Evolutionary conservation across 1,284 basidiomycete species (phyloP), one percentile per base, ranked within the genome.

Genomic region (Mycosarcoma mackinlayi): DNA sequence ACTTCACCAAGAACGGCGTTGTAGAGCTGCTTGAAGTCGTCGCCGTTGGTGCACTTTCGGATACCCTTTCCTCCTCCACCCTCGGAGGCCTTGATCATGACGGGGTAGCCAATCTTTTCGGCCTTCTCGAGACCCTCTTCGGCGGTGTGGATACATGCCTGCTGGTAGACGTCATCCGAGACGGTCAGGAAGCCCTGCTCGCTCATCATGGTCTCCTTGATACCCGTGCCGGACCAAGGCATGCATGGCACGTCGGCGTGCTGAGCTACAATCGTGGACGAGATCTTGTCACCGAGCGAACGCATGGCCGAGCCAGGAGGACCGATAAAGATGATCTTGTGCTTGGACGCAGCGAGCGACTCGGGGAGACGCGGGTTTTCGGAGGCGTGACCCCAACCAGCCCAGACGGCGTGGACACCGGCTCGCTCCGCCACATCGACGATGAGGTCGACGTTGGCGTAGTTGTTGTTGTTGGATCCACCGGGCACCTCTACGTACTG

Each of bases 11-110:
- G 89, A 9, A 98, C 96, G 6, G 96, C 96, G 78, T 92, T 88
- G 85, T 81, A 91, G 95, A 63, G 93, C 89, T 93, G 94, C 85
- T 92, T 93, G 87, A 99, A 98, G 55, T 88, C 89, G 42, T 93
- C 91, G 3, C 90, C 66, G 51, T 61, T 69, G 49, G 59, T 59
- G 61, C 79, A 81, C 75, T 68, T 82, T 45, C 81, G 79, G 67
- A 82, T 82, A 62, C 96, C 96, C 84, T 99, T 99, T 66, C 96
- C 96, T 84, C 96, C 96, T 77, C 96, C 96, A 78, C 96, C 96
- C 84, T 99, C 96, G 74, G 91, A 93, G 9, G 96, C 96, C 87
- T 99, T 99, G 87, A 99, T 98, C 96, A 99, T 98, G 77, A 99
- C 89, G 0, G 96, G 96, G 87, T 88, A 98, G 24, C 95, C 95